These are phyloP conservation scores for Jackrogersella multiformis DNA, from an alignment of 495 filamentous ascomycete genomes.

Conservation along the genomic window DNA sequence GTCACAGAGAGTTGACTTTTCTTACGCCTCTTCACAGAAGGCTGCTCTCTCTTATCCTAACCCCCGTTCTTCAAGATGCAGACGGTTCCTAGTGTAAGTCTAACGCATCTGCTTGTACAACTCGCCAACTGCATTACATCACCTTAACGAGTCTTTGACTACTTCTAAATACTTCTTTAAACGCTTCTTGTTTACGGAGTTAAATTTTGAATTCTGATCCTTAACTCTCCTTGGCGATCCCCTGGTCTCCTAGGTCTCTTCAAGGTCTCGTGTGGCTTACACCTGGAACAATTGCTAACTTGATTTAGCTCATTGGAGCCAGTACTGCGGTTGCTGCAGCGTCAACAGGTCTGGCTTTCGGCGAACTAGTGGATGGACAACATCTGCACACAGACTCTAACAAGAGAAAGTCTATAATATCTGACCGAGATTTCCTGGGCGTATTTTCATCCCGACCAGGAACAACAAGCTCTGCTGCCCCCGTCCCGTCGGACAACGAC, in stretches of 20 bases:
- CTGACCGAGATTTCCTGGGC: conserved; percentile 51
- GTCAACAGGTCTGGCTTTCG: conserved; percentile 64
- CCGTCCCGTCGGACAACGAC: conserved; percentile 48
- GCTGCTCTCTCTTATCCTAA: conserved; percentile 52
- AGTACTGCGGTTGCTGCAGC: conserved; percentile 68
- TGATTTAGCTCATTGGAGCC: conserved; percentile 63
- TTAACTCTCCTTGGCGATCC: conserved; percentile 1
- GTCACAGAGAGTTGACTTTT: conserved; percentile 47
- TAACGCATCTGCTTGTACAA: conserved; percentile 14
- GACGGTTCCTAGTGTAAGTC: conserved; percentile 71
- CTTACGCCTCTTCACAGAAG: conserved; percentile 49
- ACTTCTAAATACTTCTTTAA: not conserved
- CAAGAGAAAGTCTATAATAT: conserved; percentile 55
- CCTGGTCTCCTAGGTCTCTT: not conserved
- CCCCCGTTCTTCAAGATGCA: conserved; percentile 62
- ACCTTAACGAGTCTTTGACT: not conserved
- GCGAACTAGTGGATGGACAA: conserved; percentile 50
- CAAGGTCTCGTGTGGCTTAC: conserved; percentile 12
- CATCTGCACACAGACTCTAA: conserved; percentile 43
- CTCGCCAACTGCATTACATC: conserved; percentile 5
- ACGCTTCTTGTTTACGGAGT: not conserved
- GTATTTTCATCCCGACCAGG: conserved; percentile 53
- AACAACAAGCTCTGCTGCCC: conserved; percentile 48
- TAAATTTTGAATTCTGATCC: not conserved
- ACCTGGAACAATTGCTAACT: conserved; percentile 30